Base-by-base conservation (phyloP, 2,329 filamentous ascomycete genomes). In the Colletotrichum ledebouriae region DNA sequence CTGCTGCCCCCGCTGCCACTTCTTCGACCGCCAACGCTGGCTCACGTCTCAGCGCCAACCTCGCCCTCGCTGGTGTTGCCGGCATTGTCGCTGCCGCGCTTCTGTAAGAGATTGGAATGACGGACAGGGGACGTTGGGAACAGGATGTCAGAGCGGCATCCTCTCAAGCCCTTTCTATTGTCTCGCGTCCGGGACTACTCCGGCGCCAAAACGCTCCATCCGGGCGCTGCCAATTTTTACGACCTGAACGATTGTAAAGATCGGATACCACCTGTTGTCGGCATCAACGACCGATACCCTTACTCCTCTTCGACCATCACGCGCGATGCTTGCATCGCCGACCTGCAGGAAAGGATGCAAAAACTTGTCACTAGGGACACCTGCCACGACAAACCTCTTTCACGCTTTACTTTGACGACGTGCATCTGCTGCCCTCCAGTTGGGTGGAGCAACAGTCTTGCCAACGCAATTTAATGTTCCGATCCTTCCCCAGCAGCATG, bases 11-110 rank as follows among this genome's bases (percentile, higher is more conserved):
- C 15, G 70, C 72, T 33, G 65, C 65, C 17, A 59, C 66, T 17
- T 71, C 77, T 42, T 72, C 73, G 46, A 70, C 63, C 59, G 69
- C 75, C 22, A 73, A 74, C 44, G 75, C 77, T 47, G 73, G 79
- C 6, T 73, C 78, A 25, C 72, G 75, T 22, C 76, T 87, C 47
- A 78, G 81, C 49, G 78, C 79, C 58, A 80, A 81, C 52, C 73
- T 86, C 12, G 83, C 82, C 39, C 72, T 86, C 44, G 84, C 82
- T n/a, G 85, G 83, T 59, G 73, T 86, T 52, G 82, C 82, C 49
- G 86, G 84, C 60, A 81, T 86, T 72, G 74, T 85, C n/a, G 80
- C 80, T 53, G 82, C 82, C 15, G 84, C 81, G n/a, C 71, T 89
- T 65, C 77, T 89, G 75, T 89, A 86, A 81, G 65, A 42, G n/a